These are phyloP conservation scores for Chytridiales sp. DNA, from an alignment of 371 early-diverging fungal species.

Conservation along the genomic window DNA sequence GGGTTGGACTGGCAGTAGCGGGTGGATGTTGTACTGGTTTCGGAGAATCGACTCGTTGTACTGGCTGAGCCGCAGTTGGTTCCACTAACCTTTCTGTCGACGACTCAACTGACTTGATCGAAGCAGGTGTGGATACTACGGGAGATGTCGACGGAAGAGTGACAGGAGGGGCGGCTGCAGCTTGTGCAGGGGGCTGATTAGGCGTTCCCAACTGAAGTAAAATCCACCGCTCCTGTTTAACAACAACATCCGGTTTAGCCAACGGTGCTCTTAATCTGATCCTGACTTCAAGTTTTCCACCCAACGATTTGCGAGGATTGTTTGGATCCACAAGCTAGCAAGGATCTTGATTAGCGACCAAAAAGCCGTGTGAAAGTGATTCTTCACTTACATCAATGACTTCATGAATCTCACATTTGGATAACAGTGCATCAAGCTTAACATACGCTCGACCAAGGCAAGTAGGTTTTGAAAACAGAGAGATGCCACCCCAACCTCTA, in stretches of 20 bases:
- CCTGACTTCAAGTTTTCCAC: slow-evolving; percentile 68
- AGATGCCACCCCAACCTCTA: slow-evolving; percentile 20
- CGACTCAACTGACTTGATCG: background rate
- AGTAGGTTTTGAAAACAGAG: slow-evolving; percentile 32
- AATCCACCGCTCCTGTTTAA: slow-evolving; percentile 69
- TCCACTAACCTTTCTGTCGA: background rate
- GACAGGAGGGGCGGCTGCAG: no score
- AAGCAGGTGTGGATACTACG: background rate
- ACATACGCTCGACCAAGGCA: slow-evolving; percentile 64
- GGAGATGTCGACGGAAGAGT: no score
- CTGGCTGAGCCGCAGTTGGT: background rate
- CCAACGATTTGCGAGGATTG: slow-evolving; percentile 62
- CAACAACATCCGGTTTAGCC: slow-evolving; percentile 58
- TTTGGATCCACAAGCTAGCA: slow-evolving; percentile 57
- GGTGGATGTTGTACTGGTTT: no score
- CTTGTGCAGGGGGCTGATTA: no score
- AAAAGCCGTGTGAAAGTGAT: no score
- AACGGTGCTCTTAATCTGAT: slow-evolving; percentile 69
- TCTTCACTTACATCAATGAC: slow-evolving; percentile 66
- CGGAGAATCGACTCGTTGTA: no score
- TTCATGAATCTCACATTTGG: slow-evolving; percentile 66
- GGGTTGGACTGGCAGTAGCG: no score
- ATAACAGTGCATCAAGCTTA: slow-evolving; percentile 58
- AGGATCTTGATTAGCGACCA: no score
- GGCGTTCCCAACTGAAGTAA: slow-evolving; percentile 24